These are phyloP conservation scores for Phytophthora sansomeana DNA, from an alignment of 352 stramenopile species.

Conservation along the genomic window DNA sequence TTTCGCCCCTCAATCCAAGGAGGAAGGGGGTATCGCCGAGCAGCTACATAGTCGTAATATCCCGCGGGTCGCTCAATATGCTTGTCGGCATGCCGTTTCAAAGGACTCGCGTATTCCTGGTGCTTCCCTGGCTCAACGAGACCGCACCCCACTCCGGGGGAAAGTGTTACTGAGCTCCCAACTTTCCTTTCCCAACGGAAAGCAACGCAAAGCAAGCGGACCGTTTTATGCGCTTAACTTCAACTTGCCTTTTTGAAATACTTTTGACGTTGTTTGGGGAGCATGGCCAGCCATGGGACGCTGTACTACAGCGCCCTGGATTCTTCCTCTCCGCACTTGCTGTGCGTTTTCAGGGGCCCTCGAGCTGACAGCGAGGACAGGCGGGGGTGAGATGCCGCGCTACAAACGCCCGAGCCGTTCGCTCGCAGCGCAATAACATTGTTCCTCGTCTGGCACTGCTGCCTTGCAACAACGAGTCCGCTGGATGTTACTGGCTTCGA, in stretches of 20 bases:
- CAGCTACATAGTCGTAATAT: no score
- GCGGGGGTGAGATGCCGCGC: background rate
- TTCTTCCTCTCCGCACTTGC: background rate
- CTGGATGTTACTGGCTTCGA: constrained; percentile 1
- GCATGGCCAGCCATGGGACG: background rate
- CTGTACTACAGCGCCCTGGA: background rate
- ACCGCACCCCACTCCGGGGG: no score
- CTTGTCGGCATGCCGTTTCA: no score
- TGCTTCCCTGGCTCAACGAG: no score
- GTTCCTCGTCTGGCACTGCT: background rate
- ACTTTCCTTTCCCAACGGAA: no score
- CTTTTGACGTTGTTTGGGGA: background rate
- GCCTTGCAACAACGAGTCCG: background rate
- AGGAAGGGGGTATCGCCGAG: no score
- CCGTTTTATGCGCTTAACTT: background rate
- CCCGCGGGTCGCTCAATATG: no score
- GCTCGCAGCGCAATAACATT: background rate
- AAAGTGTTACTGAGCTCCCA: no score
- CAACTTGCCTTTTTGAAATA: background rate
- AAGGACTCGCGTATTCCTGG: no score
- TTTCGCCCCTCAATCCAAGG: no score
- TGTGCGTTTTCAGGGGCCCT: background rate
- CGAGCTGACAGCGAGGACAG: background rate
- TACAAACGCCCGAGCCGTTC: background rate
- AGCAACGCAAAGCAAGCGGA: no score